A percentile compares a stretch with the other conserved stretches of the same genome.
These are phyloP conservation scores for Leccinum incarnatum DNA, from an alignment of 768 basidiomycete species.

Conservation along the genomic window DNA sequence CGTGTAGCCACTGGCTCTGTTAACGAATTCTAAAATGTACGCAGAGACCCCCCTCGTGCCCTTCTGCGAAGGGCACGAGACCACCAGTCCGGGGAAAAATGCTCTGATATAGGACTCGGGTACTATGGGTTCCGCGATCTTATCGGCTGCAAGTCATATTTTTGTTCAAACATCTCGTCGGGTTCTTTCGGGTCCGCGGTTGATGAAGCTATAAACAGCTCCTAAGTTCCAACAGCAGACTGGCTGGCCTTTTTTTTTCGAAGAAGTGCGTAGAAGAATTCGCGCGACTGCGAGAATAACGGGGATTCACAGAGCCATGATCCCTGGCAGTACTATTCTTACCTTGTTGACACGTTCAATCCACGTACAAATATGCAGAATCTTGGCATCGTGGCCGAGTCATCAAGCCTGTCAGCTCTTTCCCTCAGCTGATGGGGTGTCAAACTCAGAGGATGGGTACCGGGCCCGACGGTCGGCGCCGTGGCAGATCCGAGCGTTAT, in stretches of 20 bases:
- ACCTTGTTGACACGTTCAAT: background rate
- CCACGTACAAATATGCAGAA: background rate
- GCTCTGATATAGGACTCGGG: background rate
- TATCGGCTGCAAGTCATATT: background rate
- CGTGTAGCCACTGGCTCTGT: background rate
- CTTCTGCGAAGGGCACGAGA: background rate
- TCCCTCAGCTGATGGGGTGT: background rate
- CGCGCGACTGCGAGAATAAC: background rate
- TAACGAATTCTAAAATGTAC: background rate
- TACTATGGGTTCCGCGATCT: background rate
- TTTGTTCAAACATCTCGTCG: background rate
- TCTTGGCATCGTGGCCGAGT: background rate
- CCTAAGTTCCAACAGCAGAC: background rate
- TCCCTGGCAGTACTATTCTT: slow-evolving; percentile 3
- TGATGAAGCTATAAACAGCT: background rate
- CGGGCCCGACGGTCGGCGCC: slow-evolving; percentile 16
- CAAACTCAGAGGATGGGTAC: background rate
- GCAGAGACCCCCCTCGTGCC: background rate
- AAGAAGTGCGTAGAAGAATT: background rate
- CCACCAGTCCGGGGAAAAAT: background rate
- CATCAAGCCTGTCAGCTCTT: background rate
- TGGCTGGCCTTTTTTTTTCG: background rate
- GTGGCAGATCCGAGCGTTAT: background rate
- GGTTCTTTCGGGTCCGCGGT: background rate
- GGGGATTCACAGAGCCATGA: background rate